These are phyloP conservation scores for Cutaneotrichosporon arboriforme DNA, from an alignment of 1,284 basidiomycete genomes.

Conservation along the genomic window DNA sequence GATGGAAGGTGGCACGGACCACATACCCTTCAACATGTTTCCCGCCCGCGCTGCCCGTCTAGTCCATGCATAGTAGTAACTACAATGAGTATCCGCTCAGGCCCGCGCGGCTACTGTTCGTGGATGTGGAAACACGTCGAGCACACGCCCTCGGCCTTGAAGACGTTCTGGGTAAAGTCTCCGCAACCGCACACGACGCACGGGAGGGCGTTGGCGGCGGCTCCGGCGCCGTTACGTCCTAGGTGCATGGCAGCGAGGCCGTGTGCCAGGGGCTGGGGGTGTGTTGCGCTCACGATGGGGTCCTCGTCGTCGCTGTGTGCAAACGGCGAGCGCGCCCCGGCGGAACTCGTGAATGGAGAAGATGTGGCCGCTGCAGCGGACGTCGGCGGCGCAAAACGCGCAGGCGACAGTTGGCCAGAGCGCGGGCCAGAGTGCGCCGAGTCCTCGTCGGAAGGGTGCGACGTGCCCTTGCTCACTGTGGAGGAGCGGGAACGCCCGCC, in stretches of 20 bases:
- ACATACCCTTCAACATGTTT: too few relatives aligned
- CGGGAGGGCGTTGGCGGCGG: constrained; percentile 17
- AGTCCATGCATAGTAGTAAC: too few relatives aligned
- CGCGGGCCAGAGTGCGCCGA: background rate
- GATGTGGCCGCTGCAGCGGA: constrained; percentile 7
- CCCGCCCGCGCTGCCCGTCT: too few relatives aligned
- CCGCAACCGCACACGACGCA: constrained; percentile 47
- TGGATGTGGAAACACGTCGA: constrained; percentile 55
- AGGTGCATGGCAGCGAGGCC: constrained; percentile 27
- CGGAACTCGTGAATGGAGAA: constrained; percentile 28
- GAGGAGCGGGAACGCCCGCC: constrained; percentile 6
- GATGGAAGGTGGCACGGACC: too few relatives aligned
- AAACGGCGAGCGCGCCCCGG: constrained; percentile 18
- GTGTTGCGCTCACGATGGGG: background rate
- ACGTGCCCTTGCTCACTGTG: constrained; percentile 1
- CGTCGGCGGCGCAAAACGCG: background rate
- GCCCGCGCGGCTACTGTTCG: constrained; percentile 1
- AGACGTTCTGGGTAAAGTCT: constrained; percentile 59
- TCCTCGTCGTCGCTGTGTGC: constrained; percentile 12
- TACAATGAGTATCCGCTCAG: too few relatives aligned
- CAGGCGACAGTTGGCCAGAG: background rate
- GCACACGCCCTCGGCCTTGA: constrained; percentile 59
- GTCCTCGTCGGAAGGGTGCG: constrained; percentile 20
- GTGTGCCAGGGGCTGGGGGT: background rate
- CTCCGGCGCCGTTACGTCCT: constrained; percentile 36